phyloP scores from a whole-genome alignment of 2,329 filamentous ascomycete genomes.

The Aspergillus sp. region DNA sequence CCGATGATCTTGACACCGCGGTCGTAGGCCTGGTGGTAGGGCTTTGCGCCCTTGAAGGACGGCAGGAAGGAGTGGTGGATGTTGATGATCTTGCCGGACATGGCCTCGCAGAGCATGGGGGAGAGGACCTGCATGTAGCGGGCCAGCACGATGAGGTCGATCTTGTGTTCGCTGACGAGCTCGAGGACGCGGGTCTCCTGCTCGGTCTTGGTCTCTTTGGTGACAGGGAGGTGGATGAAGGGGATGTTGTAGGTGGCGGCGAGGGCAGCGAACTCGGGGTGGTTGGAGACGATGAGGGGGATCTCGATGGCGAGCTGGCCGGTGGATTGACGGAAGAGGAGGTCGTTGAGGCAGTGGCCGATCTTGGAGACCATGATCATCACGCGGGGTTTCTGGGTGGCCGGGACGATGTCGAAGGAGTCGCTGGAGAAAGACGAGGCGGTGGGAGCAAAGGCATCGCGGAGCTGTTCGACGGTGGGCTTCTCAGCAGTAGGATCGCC shows the following conservation, averaged over 20 bases:
- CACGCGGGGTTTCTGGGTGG: slow-evolving; percentile 66
- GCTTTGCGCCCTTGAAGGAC: slow-evolving; percentile 81
- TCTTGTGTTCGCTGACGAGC: slow-evolving; percentile 61
- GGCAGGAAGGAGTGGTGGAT: slow-evolving; percentile 87
- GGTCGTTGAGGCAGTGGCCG: slow-evolving; percentile 78
- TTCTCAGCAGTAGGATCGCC: slow-evolving; percentile 10
- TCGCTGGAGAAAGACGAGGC: slow-evolving; percentile 63
- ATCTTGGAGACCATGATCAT: slow-evolving; percentile 90
- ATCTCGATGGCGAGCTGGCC: slow-evolving; percentile 71
- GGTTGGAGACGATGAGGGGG: slow-evolving; percentile 76
- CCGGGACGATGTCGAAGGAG: slow-evolving; percentile 62
- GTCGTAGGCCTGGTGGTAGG: slow-evolving; percentile 83
- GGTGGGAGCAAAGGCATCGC: slow-evolving; percentile 54
- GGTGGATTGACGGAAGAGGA: slow-evolving; percentile 73
- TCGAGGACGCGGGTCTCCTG: slow-evolving; percentile 70
- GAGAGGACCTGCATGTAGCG: slow-evolving; percentile 86
- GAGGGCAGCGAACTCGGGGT: slow-evolving; percentile 66
- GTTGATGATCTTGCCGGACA: slow-evolving; percentile 86
- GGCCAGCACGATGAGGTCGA: slow-evolving; percentile 76
- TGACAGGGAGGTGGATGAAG: slow-evolving; percentile 78
- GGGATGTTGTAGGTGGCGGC: slow-evolving; percentile 70
- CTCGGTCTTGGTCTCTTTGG: slow-evolving; percentile 67
- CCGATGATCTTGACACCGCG: slow-evolving; percentile 85
- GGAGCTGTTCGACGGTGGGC: slow-evolving; percentile 47
- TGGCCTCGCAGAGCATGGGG: slow-evolving; percentile 67